Evolutionary conservation across 192 early-diverging fungal genomes (phyloP).

Genomic region (Coemansia sp.): DNA sequence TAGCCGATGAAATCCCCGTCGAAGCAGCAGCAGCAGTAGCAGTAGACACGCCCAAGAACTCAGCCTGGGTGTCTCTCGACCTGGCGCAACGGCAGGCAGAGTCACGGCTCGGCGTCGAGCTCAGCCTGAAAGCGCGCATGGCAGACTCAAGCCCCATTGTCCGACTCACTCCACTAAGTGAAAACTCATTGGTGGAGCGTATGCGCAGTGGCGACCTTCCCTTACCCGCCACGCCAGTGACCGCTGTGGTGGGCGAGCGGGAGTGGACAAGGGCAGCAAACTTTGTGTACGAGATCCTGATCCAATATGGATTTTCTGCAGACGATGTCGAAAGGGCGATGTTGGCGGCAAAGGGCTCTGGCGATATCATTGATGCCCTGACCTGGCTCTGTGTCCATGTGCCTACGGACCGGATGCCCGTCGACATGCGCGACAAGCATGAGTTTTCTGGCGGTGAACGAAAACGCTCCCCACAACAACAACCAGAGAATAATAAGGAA

Average conservation of each 20-base stretch:
- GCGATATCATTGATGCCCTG: slow-evolving; percentile 26
- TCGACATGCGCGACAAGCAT: slow-evolving; percentile 41
- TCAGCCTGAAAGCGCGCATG: slow-evolving; percentile 3
- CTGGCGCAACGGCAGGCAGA: slow-evolving; percentile 28
- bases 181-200: slow-evolving; percentile 22
- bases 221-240: neutral
- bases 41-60: neutral
- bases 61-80: slow-evolving; percentile 20
- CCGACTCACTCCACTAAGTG: slow-evolving; percentile 8
- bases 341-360: slow-evolving; percentile 17
- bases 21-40: neutral
- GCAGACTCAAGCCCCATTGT: neutral
- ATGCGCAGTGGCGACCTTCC: slow-evolving; percentile 12
- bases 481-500: neutral
- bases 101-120: slow-evolving; percentile 18
- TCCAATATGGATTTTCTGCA: slow-evolving; percentile 12
- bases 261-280: slow-evolving; percentile 31
- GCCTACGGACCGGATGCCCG: slow-evolving; percentile 33
- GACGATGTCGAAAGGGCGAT: slow-evolving; percentile 19
- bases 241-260: neutral
- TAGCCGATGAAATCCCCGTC: neutral
- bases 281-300: slow-evolving; percentile 36
- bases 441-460: slow-evolving; percentile 6
- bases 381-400: slow-evolving; percentile 38
- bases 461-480: neutral